Base-by-base conservation (phyloP, 106 monocot genomes). In the Dendrobium nobile region DNA sequence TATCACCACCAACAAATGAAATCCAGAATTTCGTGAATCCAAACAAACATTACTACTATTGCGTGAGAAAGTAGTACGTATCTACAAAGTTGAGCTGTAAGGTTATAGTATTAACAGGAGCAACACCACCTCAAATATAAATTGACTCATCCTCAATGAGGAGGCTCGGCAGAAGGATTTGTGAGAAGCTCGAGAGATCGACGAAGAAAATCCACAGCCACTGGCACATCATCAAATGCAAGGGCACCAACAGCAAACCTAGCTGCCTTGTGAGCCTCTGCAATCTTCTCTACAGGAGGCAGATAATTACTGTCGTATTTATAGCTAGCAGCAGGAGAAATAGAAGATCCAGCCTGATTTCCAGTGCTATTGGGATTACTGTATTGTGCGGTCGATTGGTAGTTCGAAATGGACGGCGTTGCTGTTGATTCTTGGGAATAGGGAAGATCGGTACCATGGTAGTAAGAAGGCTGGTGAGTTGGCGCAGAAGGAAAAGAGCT, bases 191-290 rank as follows among this genome's bases (percentile, higher is more conserved):
- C 92, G 15, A 92, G 89, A 1, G 92, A 89, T 80, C 80, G 83
- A 5, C 77, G 80, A 19, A 92, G 89, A 54, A 82, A 89, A 77
- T 92, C 92, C 22, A 92, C 89, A 3, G 92, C 92, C 33, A 87
- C 85, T 0, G 89, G 75, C 4, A 92, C 89, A 80, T 92, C 92
- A 84, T 92, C 92, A 65, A 92, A 92, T 16, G 92, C 92, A 59
- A 92, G 89, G 19, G 92, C 87, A 42, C 92, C 92, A 78, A 92
- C 89, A 33, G 92, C 92, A 78, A 89, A 89, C 76, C 85, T 85
- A 1, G 92, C 92, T 31, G 89, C 92, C 72, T 89, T 92, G 73
- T 92, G 92, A 44, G 92, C 92, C 64, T 92, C 92, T 51, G 89
- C 27, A 67, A 92, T 87, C 83, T 89, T 92, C 68, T 92, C 92